Base-by-base conservation (phyloP, 1,139 yeast species). In the Taphrina confusa region DNA sequence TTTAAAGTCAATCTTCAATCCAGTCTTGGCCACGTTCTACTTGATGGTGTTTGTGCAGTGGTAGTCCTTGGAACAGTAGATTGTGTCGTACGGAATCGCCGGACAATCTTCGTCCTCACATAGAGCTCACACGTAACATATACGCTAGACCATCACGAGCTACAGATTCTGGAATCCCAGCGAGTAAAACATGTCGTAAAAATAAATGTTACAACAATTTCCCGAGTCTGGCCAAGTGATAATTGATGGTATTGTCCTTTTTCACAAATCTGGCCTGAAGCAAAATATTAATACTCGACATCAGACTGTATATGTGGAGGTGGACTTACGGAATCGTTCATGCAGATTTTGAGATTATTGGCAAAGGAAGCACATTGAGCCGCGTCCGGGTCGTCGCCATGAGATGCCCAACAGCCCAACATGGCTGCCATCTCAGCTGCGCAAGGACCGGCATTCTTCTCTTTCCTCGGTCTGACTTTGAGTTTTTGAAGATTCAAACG, bases 401-500 rank as follows among this genome's bases (percentile, higher is more conserved):
- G 58, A 11, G 55, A 36, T 18, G 61, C 60, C 63, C 63, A 61
- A 27, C 63, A 61, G 22, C 63, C 63, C 34, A 61, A 37, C 56
- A 61, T 54, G 28, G 63, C 63, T 8, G 62, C 59, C 63, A 61
- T 61, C 27, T 61, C 62, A n/a, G 61, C 57, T 9, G 59, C 57
- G 47, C 63, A 61, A 2, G 63, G 62, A 18, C 57, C 61, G 11
- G 62, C 46, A 12, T 45, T 45, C 54, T 46, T 59, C 30, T 51
- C 58, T 23, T 52, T 59, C 25, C 52, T 34, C 30, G 62, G 62
- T 3, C 62, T 54, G 34, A 59, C 62, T 25, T 56, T 52, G 23
- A 59, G 54, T 14, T 51, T 49, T 12, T 40, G 27, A 4, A 59
- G 47, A n/a, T 54, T 54, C 51, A 52, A 56, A 36, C 57, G 52